Evolutionary conservation across 345 rosid species (phyloP).

Genomic region (Ailanthus altissimus): DNA sequence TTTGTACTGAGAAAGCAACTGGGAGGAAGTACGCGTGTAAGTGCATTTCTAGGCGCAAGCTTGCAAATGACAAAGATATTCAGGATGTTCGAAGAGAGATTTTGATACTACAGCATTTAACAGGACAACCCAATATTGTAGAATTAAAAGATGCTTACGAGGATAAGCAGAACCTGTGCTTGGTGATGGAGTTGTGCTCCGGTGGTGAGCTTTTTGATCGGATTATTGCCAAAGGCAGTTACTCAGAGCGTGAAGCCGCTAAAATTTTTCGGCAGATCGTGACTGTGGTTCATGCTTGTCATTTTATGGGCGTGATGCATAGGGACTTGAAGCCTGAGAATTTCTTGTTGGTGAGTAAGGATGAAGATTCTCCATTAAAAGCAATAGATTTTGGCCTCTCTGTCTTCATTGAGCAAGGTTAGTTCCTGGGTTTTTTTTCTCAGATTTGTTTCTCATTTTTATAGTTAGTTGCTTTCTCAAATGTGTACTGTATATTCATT

Average conservation of each 20-base stretch:
- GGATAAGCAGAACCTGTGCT: constrained; percentile 57
- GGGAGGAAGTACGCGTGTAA: constrained; percentile 75
- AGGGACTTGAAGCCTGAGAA: constrained; percentile 96
- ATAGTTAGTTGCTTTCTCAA: too few relatives aligned
- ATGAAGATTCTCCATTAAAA: constrained; percentile 56
- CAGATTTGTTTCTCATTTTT: not conserved
- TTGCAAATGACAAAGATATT: constrained; percentile 46
- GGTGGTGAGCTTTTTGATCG: constrained; percentile 96
- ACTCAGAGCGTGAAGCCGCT: constrained; percentile 84
- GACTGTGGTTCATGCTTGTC: constrained; percentile 87
- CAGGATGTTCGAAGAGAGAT: constrained; percentile 77
- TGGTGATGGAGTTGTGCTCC: constrained; percentile 92
- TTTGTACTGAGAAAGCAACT: constrained; percentile 67
- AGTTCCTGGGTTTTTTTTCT: not conserved
- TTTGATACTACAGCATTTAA: constrained; percentile 70
- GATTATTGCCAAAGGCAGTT: constrained; percentile 67
- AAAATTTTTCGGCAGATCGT: constrained; percentile 67
- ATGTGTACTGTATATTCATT: too few relatives aligned
- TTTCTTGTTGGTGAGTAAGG: constrained; percentile 64
- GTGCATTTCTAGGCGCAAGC: constrained; percentile 70
- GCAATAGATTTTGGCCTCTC: constrained; percentile 91
- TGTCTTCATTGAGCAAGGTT: constrained; percentile 87
- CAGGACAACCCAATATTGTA: constrained; percentile 88
- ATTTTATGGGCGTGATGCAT: constrained; percentile 94
- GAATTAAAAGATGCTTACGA: constrained; percentile 83